Base-by-base conservation (phyloP, 179 eudicot genomes). In the Amaranthus tricolor region DNA sequence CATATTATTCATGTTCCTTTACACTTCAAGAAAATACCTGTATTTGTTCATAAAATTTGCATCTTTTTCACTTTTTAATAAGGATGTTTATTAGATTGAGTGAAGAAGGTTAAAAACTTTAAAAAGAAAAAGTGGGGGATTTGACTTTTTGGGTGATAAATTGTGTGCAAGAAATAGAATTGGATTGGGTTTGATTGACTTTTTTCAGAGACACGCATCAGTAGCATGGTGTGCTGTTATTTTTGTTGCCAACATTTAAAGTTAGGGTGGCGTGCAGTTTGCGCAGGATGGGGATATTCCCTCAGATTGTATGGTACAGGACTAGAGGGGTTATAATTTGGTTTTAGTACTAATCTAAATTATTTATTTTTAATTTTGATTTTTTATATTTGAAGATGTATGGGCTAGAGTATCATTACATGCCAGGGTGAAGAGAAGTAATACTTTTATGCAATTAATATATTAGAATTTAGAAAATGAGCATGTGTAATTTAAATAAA, bases 111-210 rank as follows among this genome's bases (percentile, higher is more conserved):
- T 47, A 45, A 66, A 48, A 17, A 52, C 1, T 9, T n/a, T 0
- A 8, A 12, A 66, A 66, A 48, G 24, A 7, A 45, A 66, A 67
- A 51, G 11, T 53, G 14, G 40, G 40, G 40, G 4, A 52, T 0
- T 70, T 70, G 73, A 70, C 73, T 70, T 70, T 69, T 53, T 21
- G 53, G 21, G 50, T n/a, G 51, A 31, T 55, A 55, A 70, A 54
- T 40, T 70, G 12, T 16, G 43, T 9, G 40, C 63, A 59, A 20
- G 17, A 3, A 9, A 6, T 6, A 40, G 62, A 58, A n/a, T 19
- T 62, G 47, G 65, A 61, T 59, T 10, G 45, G 47, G 0, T 53
- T 53, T 6, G 13, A 54, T 70, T 53, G 61, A 70, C 62, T 53
- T 53, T 55, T 70, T 15, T 9, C 15, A 14, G 45, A 11, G 10